Percentiles rank a stretch among this genome's conserved stretches.
phyloP scores from a whole-genome alignment of 1,139 yeast species.

The Casaregolazyma suthepensis region DNA sequence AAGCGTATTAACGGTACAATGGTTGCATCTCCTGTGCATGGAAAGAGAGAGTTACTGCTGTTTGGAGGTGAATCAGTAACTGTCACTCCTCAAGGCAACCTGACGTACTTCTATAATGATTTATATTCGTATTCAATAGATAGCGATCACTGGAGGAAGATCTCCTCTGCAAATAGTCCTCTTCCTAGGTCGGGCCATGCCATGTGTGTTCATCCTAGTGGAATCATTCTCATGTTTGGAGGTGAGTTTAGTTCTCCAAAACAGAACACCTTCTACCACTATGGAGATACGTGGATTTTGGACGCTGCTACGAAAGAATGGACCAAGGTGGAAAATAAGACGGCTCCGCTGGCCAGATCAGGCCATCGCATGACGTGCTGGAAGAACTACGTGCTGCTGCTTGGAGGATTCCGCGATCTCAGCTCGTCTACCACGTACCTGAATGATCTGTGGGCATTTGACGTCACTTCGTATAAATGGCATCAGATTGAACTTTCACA shows the following conservation, averaged over 20 bases:
- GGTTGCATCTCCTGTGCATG: slow-evolving; percentile 70
- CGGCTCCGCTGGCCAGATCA: slow-evolving; percentile 79
- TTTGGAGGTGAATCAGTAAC: slow-evolving; percentile 77
- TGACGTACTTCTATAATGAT: slow-evolving; percentile 76
- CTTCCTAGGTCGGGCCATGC: slow-evolving; percentile 92
- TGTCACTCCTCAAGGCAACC: slow-evolving; percentile 38
- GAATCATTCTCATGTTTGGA: slow-evolving; percentile 79
- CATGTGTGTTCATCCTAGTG: slow-evolving; percentile 90
- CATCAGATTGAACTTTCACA: slow-evolving; percentile 80
- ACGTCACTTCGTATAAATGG: slow-evolving; percentile 87
- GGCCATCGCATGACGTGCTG: slow-evolving; percentile 89
- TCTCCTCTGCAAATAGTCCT: slow-evolving; percentile 80
- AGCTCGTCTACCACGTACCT: slow-evolving; percentile 79
- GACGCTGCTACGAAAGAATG: slow-evolving; percentile 84
- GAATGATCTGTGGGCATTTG: slow-evolving; percentile 88
- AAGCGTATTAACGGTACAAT: slow-evolving; percentile 68
- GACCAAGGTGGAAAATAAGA: slow-evolving; percentile 74
- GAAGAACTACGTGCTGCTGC: slow-evolving; percentile 81
- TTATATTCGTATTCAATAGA: slow-evolving; percentile 67
- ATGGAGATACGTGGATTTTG: slow-evolving; percentile 91
- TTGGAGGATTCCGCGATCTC: slow-evolving; percentile 91
- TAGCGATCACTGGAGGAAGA: slow-evolving; percentile 73
- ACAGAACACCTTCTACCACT: slow-evolving; percentile 92
- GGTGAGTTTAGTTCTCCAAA: slow-evolving; percentile 97
- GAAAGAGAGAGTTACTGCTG: slow-evolving; percentile 67